Evolutionary conservation across 2,329 filamentous ascomycete species (phyloP).

Genomic region (Xylariaceae sp.): DNA sequence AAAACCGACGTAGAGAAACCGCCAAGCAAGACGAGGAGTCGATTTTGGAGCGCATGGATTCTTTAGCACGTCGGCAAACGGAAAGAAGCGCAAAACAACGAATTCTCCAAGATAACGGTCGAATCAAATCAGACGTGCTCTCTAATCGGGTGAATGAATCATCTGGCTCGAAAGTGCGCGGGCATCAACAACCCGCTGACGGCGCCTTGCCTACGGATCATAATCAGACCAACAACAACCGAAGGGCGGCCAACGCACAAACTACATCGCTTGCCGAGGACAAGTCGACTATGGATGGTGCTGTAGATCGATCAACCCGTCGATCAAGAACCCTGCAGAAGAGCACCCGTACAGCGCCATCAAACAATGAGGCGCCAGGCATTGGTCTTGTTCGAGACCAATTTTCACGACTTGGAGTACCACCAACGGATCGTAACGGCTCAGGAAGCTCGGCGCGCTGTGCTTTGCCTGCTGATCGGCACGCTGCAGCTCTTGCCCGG

Average conservation of each 20-base stretch:
- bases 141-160: slow-evolving; percentile 26
- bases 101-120: slow-evolving; percentile 15
- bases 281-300: slow-evolving; percentile 17
- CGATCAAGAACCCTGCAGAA: slow-evolving; percentile 26
- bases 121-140: slow-evolving; percentile 25
- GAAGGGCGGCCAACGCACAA: slow-evolving; percentile 12
- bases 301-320: slow-evolving; percentile 20
- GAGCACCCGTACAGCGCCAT: slow-evolving; percentile 28
- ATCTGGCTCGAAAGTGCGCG: slow-evolving; percentile 10
- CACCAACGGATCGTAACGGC: slow-evolving; percentile 31
- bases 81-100: slow-evolving; percentile 8
- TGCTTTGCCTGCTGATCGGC: slow-evolving; percentile 47
- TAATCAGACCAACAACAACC: slow-evolving; percentile 7
- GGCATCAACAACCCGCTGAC: neutral
- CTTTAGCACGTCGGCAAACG: slow-evolving; percentile 3
- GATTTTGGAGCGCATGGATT: slow-evolving; percentile 18
- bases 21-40: slow-evolving; percentile 20
- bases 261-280: slow-evolving; percentile 13
- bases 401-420: slow-evolving; percentile 44
- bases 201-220: slow-evolving; percentile 1
- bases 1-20: slow-evolving; percentile 19
- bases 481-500: slow-evolving; percentile 51
- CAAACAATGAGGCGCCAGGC: slow-evolving; percentile 32
- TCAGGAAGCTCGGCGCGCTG: slow-evolving; percentile 41
- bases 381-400: slow-evolving; percentile 46